Evolutionary conservation across 805 yeast genomes (phyloP).

Genomic region (Yarrowia porcina): DNA sequence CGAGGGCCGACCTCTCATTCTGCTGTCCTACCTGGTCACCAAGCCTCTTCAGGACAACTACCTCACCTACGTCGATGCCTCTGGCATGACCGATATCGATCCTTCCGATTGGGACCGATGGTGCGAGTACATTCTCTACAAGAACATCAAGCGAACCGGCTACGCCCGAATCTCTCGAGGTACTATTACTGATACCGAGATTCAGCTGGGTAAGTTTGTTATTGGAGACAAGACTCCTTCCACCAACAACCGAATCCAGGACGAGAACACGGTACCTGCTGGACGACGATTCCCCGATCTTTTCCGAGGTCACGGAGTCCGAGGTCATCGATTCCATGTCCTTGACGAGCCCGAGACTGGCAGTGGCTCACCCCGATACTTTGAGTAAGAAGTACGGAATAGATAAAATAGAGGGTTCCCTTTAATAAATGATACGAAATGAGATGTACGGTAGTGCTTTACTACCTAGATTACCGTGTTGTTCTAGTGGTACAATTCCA

Average conservation of each 20-base stretch:
- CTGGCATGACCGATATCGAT: conserved; percentile 92
- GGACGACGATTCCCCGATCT: conserved; percentile 70
- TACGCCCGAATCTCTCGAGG: conserved; percentile 93
- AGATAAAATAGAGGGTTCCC: neutral
- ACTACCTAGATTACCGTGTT: too few relatives aligned
- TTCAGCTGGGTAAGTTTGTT: conserved; percentile 90
- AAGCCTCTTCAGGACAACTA: conserved; percentile 86
- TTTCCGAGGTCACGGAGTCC: conserved; percentile 86
- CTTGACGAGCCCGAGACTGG: conserved; percentile 85
- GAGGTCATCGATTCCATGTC: conserved; percentile 92
- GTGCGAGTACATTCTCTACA: conserved; percentile 95
- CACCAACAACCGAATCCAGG: conserved; percentile 51
- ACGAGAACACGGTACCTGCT: conserved; percentile 55
- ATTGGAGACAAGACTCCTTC: conserved; percentile 49
- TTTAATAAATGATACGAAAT: neutral
- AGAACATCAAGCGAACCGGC: conserved; percentile 79
- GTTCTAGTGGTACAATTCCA: too few relatives aligned
- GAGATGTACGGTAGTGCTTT: neutral
- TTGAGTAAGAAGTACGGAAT: neutral
- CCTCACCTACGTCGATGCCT: conserved; percentile 77
- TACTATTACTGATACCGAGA: conserved; percentile 93
- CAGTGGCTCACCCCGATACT: conserved; percentile 37
- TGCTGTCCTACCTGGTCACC: conserved; percentile 88
- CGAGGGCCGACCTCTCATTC: conserved; percentile 69
- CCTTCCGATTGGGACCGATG: conserved; percentile 94